A percentile compares a stretch with the other conserved stretches of the same genome.
These are phyloP conservation scores for Diddensiella caesifluorescens DNA, from an alignment of 805 yeast genomes.

Conservation along the genomic window DNA sequence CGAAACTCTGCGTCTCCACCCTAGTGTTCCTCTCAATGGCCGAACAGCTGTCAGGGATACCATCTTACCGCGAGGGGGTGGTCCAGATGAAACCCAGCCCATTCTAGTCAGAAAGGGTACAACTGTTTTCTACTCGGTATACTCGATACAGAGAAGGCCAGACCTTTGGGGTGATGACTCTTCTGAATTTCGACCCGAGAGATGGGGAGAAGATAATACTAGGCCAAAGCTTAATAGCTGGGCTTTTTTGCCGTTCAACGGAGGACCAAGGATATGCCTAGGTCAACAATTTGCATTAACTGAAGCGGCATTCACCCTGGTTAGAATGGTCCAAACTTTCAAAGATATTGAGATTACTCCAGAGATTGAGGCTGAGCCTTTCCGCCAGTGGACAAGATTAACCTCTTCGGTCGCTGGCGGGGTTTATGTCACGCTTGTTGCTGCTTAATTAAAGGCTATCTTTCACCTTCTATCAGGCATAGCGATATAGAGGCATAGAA, in stretches of 20 bases:
- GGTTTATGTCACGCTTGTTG: not conserved
- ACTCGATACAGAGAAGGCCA: slow-evolving; percentile 40
- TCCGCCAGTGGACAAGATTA: not conserved
- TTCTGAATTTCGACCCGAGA: slow-evolving; percentile 42
- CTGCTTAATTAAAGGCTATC: too few relatives aligned
- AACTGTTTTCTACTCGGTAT: slow-evolving; percentile 37
- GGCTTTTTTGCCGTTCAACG: slow-evolving; percentile 50
- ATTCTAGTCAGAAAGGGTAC: slow-evolving; percentile 42
- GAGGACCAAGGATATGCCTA: slow-evolving; percentile 51
- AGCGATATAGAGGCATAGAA: too few relatives aligned
- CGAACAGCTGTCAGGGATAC: slow-evolving; percentile 44
- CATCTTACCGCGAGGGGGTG: slow-evolving; percentile 49
- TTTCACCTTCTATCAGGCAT: too few relatives aligned
- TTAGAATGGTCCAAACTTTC: slow-evolving; percentile 34
- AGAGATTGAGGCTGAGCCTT: not conserved
- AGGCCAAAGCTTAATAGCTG: slow-evolving; percentile 37
- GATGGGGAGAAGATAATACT: slow-evolving; percentile 35
- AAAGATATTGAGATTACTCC: not conserved
- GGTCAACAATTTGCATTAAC: slow-evolving; percentile 55
- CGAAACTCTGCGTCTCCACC: slow-evolving; percentile 47
- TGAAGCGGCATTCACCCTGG: slow-evolving; percentile 43
- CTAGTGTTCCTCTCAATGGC: slow-evolving; percentile 47
- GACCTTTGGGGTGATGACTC: slow-evolving; percentile 43
- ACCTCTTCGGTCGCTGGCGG: slow-evolving; percentile 1
- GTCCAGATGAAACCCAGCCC: slow-evolving; percentile 37